Evolutionary conservation across 78 protist genomes (phyloP), one percentile per base, ranked within the genome.

Genomic region (Blattamonas nauphoetae): DNA sequence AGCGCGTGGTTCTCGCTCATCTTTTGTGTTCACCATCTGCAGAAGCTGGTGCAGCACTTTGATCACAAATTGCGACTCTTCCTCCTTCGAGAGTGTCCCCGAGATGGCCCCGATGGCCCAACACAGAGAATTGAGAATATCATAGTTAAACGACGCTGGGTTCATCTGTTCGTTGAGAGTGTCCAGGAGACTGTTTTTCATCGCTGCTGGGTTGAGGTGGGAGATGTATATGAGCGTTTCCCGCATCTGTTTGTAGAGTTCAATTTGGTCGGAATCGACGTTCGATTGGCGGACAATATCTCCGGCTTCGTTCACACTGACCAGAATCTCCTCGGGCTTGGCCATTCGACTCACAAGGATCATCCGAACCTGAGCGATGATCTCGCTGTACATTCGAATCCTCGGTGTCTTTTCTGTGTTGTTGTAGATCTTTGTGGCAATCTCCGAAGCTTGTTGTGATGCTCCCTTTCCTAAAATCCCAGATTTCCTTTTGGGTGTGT

Each of bases 81-180:
- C n/a, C n/a, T n/a, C n/a, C 88, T 78, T 86, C 80, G 86, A 45
- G 94, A 96, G 92, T 0, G 99, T 93, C 32, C 99, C 99, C 21
- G 92, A 78, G 78, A 98, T 97, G 35, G 97, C 88, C 78, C 99
- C 99, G 78, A 98, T 94, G 21, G 99, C 98, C 99, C 99, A 98
- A 90, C 98, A 97, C 42, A 98, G 89, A 1, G 96, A 94, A 90
- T 94, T 96, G 90, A 97, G 92, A 80, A 84, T 84, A 32, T 87
- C 78, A 92, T 94, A 90, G 5, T 86, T 45, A 92, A 93, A 98
- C 41, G 93, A 93, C 3, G 89, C 0, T 4, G 89, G 91, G 83
- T 89, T 63, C 43, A 44, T 36, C 34, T 81, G 85, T 36, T 46
- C 1, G 36, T 42, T 81, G 79, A 98, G 89, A 78, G 81, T 81